A percentile compares a stretch with the other conserved stretches of the same genome.
These are phyloP conservation scores for Fragaria iinumae DNA, from an alignment of 306 rosid genomes.

Conservation along the genomic window DNA sequence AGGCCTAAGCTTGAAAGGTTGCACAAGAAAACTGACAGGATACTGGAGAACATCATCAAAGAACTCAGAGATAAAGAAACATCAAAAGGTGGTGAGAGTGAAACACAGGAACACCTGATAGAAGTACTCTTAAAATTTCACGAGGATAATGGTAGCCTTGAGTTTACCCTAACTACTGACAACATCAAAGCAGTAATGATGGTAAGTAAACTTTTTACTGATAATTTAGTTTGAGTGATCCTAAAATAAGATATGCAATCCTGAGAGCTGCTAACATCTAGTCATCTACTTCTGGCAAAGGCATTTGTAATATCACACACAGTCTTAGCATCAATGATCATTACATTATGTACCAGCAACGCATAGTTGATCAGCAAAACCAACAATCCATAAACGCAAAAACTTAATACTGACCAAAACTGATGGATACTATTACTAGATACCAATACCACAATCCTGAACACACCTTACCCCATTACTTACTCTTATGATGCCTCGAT, in stretches of 20 bases:
- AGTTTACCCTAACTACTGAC: constrained; percentile 9
- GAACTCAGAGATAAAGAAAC: constrained; percentile 20
- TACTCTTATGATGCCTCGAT: neutral
- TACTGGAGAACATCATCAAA: constrained; percentile 31
- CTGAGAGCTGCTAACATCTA: neutral
- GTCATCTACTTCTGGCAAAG: neutral
- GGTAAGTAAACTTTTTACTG: constrained; percentile 11
- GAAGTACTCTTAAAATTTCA: constrained; percentile 25
- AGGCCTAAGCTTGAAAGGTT: constrained; percentile 31
- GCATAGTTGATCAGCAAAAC: neutral
- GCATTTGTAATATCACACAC: too few species aligned
- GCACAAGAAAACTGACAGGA: constrained; percentile 11
- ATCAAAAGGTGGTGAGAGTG: neutral
- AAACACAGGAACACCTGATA: constrained; percentile 25
- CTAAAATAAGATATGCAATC: neutral
- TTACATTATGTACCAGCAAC: neutral
- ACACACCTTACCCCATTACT: neutral
- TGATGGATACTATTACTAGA: neutral
- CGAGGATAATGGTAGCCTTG: neutral
- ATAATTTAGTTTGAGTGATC: neutral
- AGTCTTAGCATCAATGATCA: too few species aligned
- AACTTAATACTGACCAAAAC: neutral
- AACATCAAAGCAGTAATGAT: constrained; percentile 31
- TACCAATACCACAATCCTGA: neutral
- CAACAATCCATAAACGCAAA: neutral